Evolutionary conservation across 345 rosid genomes (phyloP).

Genomic region (Citrus medica): DNA sequence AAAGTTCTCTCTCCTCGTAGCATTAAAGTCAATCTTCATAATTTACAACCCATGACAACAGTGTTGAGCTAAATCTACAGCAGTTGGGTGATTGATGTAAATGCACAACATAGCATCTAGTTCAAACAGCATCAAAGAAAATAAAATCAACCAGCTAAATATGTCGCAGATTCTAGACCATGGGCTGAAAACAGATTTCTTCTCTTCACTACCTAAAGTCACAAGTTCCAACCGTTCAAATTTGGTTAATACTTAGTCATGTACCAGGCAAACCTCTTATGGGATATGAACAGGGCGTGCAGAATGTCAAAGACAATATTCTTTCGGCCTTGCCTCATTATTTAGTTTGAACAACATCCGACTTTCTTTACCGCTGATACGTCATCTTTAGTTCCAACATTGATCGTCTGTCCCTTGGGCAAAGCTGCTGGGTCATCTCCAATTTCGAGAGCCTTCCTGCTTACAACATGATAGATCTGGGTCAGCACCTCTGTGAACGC

Average conservation of each 20-base stretch:
- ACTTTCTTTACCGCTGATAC: slow-evolving; percentile 75
- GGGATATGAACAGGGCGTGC: slow-evolving; percentile 8
- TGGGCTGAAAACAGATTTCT: not conserved
- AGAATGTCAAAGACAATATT: not conserved
- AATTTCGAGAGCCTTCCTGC: slow-evolving; percentile 78
- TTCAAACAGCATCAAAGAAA: slow-evolving; percentile 6
- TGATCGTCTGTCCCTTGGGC: slow-evolving; percentile 79
- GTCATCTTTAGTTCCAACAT: slow-evolving; percentile 65
- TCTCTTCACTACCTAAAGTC: not conserved
- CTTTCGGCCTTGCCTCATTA: not conserved
- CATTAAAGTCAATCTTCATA: not conserved
- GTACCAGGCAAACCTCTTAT: slow-evolving; percentile 13
- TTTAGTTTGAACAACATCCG: slow-evolving; percentile 70
- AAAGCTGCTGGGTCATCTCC: slow-evolving; percentile 81
- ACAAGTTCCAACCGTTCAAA: slow-evolving; percentile 9
- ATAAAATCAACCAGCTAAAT: not conserved
- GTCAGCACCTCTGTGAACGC: slow-evolving; percentile 83
- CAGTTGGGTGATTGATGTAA: slow-evolving; percentile 4
- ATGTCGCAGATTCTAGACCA: slow-evolving; percentile 5
- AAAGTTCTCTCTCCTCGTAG: not conserved
- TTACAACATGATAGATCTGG: slow-evolving; percentile 71
- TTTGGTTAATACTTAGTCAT: not conserved
- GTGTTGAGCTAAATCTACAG: not conserved
- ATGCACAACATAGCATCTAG: not conserved
- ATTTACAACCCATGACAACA: not conserved